Evolutionary conservation across 78 protist species (phyloP).

Genomic region (Dictyostelium brefeldianum): DNA sequence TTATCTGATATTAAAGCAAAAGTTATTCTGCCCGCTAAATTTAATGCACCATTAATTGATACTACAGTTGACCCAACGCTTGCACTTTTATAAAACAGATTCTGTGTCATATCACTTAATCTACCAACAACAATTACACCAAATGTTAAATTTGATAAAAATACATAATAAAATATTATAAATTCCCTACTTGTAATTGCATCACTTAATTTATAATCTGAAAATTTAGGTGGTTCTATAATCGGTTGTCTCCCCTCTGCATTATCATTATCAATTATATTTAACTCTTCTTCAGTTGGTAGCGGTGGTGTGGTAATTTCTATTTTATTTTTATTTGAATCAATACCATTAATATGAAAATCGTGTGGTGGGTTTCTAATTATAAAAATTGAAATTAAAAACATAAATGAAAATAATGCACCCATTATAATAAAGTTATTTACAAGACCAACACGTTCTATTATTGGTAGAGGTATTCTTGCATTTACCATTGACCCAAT

Average conservation of each 20-base stretch:
- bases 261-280: too few relatives aligned
- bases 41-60: conserved; percentile 75
- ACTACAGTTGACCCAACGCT: conserved; percentile 54
- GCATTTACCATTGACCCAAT: conserved; percentile 67
- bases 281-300: too few relatives aligned
- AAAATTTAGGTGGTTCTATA: too few relatives aligned
- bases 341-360: too few relatives aligned
- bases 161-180: conserved; percentile 45
- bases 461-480: conserved; percentile 32
- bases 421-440: conserved; percentile 69
- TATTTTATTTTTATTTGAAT: too few relatives aligned
- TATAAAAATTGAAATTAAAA: too few relatives aligned
- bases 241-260: too few relatives aligned
- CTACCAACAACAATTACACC: conserved; percentile 62
- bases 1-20: conserved; percentile 57
- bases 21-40: conserved; percentile 69
- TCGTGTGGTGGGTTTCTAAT: too few relatives aligned
- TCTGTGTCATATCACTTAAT: conserved; percentile 65
- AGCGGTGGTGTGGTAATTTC: too few relatives aligned
- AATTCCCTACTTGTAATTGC: conserved; percentile 44
- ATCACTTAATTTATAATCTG: too few relatives aligned
- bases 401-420: background rate
- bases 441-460: conserved; percentile 26
- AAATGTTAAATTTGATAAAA: conserved; percentile 41
- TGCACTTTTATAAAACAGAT: conserved; percentile 49